Evolutionary conservation across 2,329 filamentous ascomycete species (phyloP).

Genomic region (Trichophyton equinum): DNA sequence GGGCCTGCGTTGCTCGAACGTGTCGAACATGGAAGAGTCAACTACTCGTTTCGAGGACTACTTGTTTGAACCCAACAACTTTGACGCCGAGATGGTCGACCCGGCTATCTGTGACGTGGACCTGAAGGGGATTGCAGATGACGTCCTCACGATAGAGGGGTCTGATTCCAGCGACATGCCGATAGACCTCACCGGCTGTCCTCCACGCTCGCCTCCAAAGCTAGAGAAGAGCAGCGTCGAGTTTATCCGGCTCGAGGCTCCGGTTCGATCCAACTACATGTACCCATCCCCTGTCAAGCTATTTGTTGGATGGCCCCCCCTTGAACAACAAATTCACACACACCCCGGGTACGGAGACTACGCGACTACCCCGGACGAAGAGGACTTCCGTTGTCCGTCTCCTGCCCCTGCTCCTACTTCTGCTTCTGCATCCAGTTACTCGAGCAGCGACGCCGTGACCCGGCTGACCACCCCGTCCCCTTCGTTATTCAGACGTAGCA

Average conservation of each 20-base stretch:
- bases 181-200: too few species aligned
- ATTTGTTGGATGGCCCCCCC: not conserved
- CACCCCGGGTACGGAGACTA: not conserved
- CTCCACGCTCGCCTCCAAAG: not conserved
- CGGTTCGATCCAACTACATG: not conserved
- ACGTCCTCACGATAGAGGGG: not conserved
- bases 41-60: not conserved
- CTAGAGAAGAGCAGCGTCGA: not conserved
- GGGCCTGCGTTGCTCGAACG: not conserved
- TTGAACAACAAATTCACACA: not conserved
- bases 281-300: not conserved
- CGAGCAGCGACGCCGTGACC: not conserved
- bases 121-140: not conserved
- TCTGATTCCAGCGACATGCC: too few species aligned
- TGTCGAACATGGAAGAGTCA: not conserved
- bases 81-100: not conserved
- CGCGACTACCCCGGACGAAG: not conserved
- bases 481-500: not conserved
- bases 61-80: not conserved
- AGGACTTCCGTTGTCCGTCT: not conserved
- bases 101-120: not conserved
- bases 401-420: not conserved
- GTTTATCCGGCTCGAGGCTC: not conserved
- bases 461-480: not conserved
- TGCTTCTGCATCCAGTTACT: not conserved